Percentiles rank a stretch among this genome's conserved stretches.
phyloP scores from a whole-genome alignment of 192 early-diverging fungal species.

The Gamsiella multidivaricata region DNA sequence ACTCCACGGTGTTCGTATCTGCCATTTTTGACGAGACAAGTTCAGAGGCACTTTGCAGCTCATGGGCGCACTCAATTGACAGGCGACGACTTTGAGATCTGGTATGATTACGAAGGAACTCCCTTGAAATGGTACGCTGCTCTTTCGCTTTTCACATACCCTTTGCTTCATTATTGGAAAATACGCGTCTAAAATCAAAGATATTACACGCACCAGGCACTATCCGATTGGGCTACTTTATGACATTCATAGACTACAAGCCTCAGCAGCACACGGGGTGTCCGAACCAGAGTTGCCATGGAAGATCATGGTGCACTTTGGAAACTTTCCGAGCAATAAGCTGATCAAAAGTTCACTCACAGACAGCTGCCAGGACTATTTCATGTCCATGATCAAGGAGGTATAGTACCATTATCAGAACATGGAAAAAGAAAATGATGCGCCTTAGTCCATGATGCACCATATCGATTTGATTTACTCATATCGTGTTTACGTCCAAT shows the following conservation, averaged over 20 bases:
- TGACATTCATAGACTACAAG: slow-evolving; percentile 64
- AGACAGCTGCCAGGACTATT: slow-evolving; percentile 73
- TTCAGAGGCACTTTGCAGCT: slow-evolving; percentile 48
- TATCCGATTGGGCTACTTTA: slow-evolving; percentile 84
- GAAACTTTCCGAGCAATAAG: slow-evolving; percentile 72
- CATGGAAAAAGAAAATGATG: background rate
- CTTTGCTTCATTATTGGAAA: background rate
- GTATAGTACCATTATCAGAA: slow-evolving; percentile 37
- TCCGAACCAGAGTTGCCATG: slow-evolving; percentile 67
- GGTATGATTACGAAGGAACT: slow-evolving; percentile 74
- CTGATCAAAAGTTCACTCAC: slow-evolving; percentile 61
- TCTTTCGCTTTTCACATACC: background rate
- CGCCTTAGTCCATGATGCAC: too few species aligned
- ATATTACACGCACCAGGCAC: slow-evolving; percentile 65
- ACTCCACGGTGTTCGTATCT: slow-evolving; percentile 69
- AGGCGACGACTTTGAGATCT: slow-evolving; percentile 60
- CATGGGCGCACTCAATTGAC: slow-evolving; percentile 15
- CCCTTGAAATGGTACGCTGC: slow-evolving; percentile 76
- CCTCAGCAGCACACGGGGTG: slow-evolving; percentile 3
- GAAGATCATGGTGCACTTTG: slow-evolving; percentile 75
- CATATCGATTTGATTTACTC: too few species aligned
- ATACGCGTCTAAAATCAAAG: background rate
- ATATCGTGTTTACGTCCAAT: background rate
- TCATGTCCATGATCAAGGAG: slow-evolving; percentile 91
- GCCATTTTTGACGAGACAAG: slow-evolving; percentile 55